Percentiles rank a stretch among this genome's conserved stretches.
Evolutionary conservation across 148 eudicot genomes (phyloP).

Genomic region (Nepenthes gracilis): DNA sequence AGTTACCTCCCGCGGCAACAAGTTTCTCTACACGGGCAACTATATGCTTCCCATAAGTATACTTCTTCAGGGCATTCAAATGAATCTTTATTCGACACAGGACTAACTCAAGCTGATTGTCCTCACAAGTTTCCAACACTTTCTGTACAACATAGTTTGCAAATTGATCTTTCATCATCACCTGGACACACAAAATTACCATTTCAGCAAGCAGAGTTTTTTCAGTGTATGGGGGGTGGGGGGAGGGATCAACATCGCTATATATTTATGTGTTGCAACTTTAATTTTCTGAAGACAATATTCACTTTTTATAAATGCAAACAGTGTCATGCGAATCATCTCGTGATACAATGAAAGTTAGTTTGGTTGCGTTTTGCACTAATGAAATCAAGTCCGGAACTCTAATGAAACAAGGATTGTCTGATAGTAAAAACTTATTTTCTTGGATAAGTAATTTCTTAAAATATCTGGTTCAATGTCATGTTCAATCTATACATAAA

Average conservation of each 20-base stretch:
- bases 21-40: conserved; percentile 91
- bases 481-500: too few species aligned
- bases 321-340: too few species aligned
- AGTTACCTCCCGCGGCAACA: conserved; percentile 79
- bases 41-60: conserved; percentile 86
- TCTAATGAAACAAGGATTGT: too few species aligned
- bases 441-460: too few species aligned
- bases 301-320: background rate
- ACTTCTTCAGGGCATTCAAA: conserved; percentile 74
- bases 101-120: conserved; percentile 70
- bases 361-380: too few species aligned
- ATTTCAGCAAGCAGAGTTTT: background rate
- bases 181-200: conserved; percentile 22
- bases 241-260: background rate
- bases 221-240: background rate
- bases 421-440: too few species aligned
- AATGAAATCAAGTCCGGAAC: too few species aligned
- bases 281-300: background rate
- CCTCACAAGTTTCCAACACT: conserved; percentile 86
- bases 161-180: conserved; percentile 78
- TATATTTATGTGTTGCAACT: background rate
- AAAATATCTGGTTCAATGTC: too few species aligned
- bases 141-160: conserved; percentile 71
- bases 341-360: too few species aligned
- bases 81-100: conserved; percentile 69